A percentile compares a stretch with the other conserved stretches of the same genome.
Evolutionary conservation across 2,329 filamentous ascomycete genomes (phyloP).

Genomic region (Paecilomyces variotii): DNA sequence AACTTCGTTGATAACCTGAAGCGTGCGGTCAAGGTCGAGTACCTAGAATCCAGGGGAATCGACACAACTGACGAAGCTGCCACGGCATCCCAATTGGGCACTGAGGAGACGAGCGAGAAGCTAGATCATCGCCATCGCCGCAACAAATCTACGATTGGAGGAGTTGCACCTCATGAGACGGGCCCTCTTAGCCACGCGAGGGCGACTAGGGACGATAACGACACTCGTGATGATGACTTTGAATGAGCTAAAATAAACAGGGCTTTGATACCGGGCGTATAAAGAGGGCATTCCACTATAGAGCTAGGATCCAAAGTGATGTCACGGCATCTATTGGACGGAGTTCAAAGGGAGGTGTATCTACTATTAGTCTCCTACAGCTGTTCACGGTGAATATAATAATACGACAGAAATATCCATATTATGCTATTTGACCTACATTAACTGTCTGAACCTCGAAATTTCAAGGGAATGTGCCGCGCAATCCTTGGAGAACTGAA

Average conservation of each 20-base stretch:
- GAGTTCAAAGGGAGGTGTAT: background rate
- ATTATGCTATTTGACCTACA: too few species aligned
- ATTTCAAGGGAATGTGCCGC: too few species aligned
- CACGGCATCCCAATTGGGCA: constrained; percentile 19
- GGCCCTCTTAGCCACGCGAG: constrained; percentile 39
- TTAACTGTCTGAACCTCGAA: too few species aligned
- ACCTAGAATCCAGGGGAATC: constrained; percentile 34
- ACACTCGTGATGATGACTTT: constrained; percentile 38
- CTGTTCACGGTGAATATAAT: background rate
- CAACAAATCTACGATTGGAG: constrained; percentile 47
- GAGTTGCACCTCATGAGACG: constrained; percentile 44
- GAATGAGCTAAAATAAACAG: constrained; percentile 31
- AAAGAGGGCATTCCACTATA: constrained; percentile 13
- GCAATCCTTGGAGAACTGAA: too few species aligned
- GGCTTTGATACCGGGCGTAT: constrained; percentile 11
- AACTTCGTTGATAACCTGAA: constrained; percentile 36
- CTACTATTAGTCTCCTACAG: background rate
- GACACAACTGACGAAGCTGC: constrained; percentile 22
- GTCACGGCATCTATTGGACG: background rate
- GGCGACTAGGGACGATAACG: constrained; percentile 24
- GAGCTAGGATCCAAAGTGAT: constrained; percentile 7
- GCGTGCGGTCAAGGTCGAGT: constrained; percentile 35
- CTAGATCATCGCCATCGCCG: constrained; percentile 48
- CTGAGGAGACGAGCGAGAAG: constrained; percentile 45
- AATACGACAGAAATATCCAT: background rate